phyloP scores from a whole-genome alignment of 1,284 basidiomycete species.

The Pterula multifida region DNA sequence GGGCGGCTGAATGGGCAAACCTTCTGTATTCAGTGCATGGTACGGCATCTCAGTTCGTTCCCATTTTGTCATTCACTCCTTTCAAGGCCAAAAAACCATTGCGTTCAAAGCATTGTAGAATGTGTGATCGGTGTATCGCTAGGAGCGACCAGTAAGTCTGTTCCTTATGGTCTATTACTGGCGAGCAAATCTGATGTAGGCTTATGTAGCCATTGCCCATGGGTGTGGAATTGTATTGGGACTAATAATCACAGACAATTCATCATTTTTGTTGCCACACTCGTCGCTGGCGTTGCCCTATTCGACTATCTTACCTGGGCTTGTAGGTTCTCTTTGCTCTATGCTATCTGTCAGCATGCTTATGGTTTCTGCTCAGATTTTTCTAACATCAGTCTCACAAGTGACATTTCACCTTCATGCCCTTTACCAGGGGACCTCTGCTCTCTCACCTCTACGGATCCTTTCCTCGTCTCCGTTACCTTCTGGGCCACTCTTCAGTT shows the following conservation, averaged over 20 bases:
- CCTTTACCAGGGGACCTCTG: constrained; percentile 64
- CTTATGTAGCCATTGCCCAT: constrained; percentile 78
- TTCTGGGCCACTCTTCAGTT: constrained; percentile 87
- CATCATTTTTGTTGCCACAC: constrained; percentile 75
- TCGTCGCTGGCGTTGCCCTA: constrained; percentile 69
- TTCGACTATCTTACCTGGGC: constrained; percentile 79
- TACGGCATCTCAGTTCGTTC: constrained; percentile 21
- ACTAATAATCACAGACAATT: constrained; percentile 93
- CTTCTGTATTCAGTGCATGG: constrained; percentile 92
- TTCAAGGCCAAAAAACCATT: constrained; percentile 76
- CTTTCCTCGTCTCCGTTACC: constrained; percentile 76
- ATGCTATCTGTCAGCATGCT: constrained; percentile 6
- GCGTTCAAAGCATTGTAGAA: constrained; percentile 89
- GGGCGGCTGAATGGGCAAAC: constrained; percentile 89
- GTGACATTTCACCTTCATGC: constrained; percentile 45
- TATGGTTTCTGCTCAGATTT: constrained; percentile 38
- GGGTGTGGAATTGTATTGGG: constrained; percentile 99
- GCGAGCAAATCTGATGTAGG: constrained; percentile 5
- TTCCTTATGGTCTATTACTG: neutral
- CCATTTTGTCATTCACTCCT: constrained; percentile 2
- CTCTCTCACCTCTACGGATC: constrained; percentile 55
- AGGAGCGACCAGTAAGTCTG: constrained; percentile 78
- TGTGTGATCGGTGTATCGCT: constrained; percentile 85
- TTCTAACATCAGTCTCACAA: constrained; percentile 24
- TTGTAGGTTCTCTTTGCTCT: constrained; percentile 38